Conservation (phyloP, 169 alveolate species). For the Plasmodium gallinaceum region DNA sequence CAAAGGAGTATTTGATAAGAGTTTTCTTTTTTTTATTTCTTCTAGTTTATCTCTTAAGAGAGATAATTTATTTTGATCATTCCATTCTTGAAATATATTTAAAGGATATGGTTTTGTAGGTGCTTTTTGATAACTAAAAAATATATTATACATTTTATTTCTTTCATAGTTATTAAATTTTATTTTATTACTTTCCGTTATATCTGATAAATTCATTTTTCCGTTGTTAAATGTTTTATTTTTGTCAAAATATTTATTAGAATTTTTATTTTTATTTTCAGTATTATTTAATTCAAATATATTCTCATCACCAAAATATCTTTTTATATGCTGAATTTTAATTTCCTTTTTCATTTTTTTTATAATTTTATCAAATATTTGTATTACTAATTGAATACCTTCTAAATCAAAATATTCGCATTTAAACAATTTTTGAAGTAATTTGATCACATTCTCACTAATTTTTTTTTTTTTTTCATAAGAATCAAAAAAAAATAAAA, state of each 20-base stretch:
- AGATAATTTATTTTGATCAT: conserved; percentile 19
- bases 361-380: conserved; percentile 45
- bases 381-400: conserved; percentile 18
- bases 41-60: conserved; percentile 54
- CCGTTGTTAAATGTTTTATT: background rate
- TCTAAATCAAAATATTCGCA: conserved; percentile 53
- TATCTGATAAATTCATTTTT: too few species aligned
- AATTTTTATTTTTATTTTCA: conserved; percentile 1
- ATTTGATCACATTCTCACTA: conserved; percentile 2
- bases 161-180: too few species aligned
- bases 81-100: conserved; percentile 24
- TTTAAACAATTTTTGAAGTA: conserved; percentile 37
- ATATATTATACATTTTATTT: conserved; percentile 24
- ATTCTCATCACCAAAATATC: conserved; percentile 10
- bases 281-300: background rate
- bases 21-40: conserved; percentile 34
- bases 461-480: conserved; percentile 57
- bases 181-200: too few species aligned
- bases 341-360: conserved; percentile 38
- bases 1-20: conserved; percentile 1
- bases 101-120: too few species aligned
- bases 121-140: conserved; percentile 17
- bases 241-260: background rate
- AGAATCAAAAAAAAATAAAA: conserved; percentile 60
- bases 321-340: conserved; percentile 12